Evolutionary conservation across 495 filamentous ascomycete species (phyloP), one percentile per base, ranked within the genome.

Genomic region (Penicillium verhagenii): DNA sequence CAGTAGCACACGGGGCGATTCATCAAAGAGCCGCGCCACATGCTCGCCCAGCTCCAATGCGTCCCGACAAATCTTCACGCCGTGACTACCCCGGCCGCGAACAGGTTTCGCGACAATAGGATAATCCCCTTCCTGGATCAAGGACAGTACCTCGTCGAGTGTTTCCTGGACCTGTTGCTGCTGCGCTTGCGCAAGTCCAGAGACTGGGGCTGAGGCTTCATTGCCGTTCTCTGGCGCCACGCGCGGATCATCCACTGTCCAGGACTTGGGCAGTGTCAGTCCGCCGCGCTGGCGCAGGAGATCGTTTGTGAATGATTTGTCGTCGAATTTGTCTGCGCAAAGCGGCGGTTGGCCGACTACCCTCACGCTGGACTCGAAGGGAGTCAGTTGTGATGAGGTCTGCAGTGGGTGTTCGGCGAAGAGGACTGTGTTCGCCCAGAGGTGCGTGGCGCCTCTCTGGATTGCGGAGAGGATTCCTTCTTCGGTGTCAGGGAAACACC

Each of bases 391-490:
- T 3, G 40, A 14, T 1, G 68, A 70, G 0, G 48, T 55, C 48
- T 73, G 70, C 10, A 73, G 29, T 1, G 70, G 66, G 47, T 73
- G 68, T 20, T 63, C 58, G 7, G 60, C 47, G 28, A 71, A 73
- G n/a, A 71, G 50, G 18, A 70, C 63, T 5, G 70, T 71, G 25
- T 71, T 73, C 0, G 68, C 70, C 70, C 70, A 73, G 5, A 71
- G 48, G 52, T 70, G 67, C 6, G 70, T 73, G 3, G 67, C 67
- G 1, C 68, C 70, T 44, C 43, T 49, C 19, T 65, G 16, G 6
- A 70, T 50, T 0, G 68, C 68, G 0, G 31, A 52, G 6, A 63
- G 25, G 19, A 73, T 72, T 2, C 65, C 67, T 16, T 64, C 63
- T 50, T 70, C 63, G 18, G 65, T 72, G 49, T 72, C 69, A 14